Conservation (phyloP, 495 filamentous ascomycete species). For the Pseudomonodictys pantanalensis region DNA sequence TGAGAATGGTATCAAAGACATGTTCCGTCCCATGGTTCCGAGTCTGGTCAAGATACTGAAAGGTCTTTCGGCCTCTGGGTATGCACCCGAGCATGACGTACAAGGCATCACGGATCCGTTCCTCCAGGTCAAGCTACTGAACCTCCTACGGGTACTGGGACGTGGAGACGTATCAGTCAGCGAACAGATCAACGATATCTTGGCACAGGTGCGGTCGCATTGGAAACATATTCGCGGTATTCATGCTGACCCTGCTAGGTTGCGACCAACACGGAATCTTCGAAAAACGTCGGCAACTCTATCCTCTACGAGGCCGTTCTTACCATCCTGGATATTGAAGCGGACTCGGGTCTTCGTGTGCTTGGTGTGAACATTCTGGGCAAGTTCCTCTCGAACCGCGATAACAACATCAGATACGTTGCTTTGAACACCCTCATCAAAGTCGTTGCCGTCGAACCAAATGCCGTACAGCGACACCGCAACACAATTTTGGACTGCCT, state of each 20-base stretch:
- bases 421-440: conserved; percentile 96
- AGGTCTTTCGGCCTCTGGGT: conserved; percentile 86
- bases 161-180: conserved; percentile 85
- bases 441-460: conserved; percentile 96
- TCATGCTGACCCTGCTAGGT: conserved; percentile 48
- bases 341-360: conserved; percentile 88
- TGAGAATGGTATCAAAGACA: conserved; percentile 80
- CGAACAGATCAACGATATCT: conserved; percentile 96
- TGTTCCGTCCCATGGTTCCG: conserved; percentile 76
- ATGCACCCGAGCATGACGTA: conserved; percentile 96
- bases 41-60: conserved; percentile 87
- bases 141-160: conserved; percentile 77
- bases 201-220: conserved; percentile 61
- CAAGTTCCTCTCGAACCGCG: conserved; percentile 94
- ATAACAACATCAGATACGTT: conserved; percentile 99
- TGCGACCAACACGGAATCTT: conserved; percentile 95
- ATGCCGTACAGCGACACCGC: conserved; percentile 92
- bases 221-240: not conserved
- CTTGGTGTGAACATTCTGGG: conserved; percentile 97
- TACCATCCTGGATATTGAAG: conserved; percentile 97
- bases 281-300: conserved; percentile 97
- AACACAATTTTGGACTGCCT: conserved; percentile 97
- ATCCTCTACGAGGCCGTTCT: conserved; percentile 97
- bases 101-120: conserved; percentile 99
- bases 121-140: conserved; percentile 91